Evolutionary conservation across 768 basidiomycete genomes (phyloP), one percentile per base, ranked within the genome.

Genomic region (Naganishia friedmannii): DNA sequence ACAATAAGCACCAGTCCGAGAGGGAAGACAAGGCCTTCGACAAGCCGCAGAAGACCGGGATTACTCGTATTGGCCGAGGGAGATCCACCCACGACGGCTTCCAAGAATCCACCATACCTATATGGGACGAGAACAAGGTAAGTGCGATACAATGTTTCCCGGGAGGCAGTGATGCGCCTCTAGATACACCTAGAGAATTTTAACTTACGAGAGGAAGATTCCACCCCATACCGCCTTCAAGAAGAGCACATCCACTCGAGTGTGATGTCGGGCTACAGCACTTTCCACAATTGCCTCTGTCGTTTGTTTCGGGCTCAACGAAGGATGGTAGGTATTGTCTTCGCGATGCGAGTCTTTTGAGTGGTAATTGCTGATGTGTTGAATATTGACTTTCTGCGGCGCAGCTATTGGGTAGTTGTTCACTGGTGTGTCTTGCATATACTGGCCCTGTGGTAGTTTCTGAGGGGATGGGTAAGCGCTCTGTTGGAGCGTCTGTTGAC

Each of bases 211-310:
- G 15, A 69, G 32, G 15, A 69, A 42, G 48, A 69, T 69, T 1
- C 68, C 68, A 32, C 68, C 68, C 68, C 68, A 69, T 32, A 69
- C 68, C 8, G 68, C 68, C 68, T 69, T 69, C 10, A 69, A 34
- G 31, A 69, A 69, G 39, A 69, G 46, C 29, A 69, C 58, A 28
- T 69, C 68, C n/a, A 69, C 45, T 29, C 68, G 56, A 23, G 56
- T 57, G 29, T 58, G 55, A 53, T 69, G 68, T 31, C 68, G 51
- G 28, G 68, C 68, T 32, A 69, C 68, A 3, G 68, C 68, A 17
- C 56, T 60, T 34, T 69, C 68, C 12, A 69, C 68, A 42, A 69
- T 26, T 21, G 68, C 68, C 46, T 69, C 68, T 3, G 56, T 46
- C 21, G 68, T 69, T 51, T 69, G 42, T 46, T 48, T 32, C 31